Evolutionary conservation across 495 filamentous ascomycete genomes (phyloP), one percentile per base, ranked within the genome.

Genomic region (Penicillium odoratum): DNA sequence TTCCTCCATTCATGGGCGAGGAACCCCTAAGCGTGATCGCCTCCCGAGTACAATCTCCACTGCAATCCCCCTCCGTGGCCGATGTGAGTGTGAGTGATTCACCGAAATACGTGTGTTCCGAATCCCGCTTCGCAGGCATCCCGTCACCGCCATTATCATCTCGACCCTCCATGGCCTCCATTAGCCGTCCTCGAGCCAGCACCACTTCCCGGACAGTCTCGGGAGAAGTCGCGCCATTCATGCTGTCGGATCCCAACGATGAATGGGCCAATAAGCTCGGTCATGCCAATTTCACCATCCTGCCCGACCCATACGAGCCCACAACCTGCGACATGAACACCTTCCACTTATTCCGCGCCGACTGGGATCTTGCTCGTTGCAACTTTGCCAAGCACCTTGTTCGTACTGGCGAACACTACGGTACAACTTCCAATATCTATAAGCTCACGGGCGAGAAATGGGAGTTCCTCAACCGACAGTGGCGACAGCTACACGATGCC

Each of bases 281-380:
- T 13, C 92, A 97, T 67, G 91, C 92, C 45, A 96, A 97, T 67
- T 97, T 93, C 73, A 92, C 83, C 63, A 94, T 97, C 59, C 76
- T 85, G 15, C 92, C 92, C 2, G 86, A 85, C 65, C 92, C 92
- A 0, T 96, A 97, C 63, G 62, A 80, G 10, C 89, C 91, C 0
- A 80, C 87, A 30, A 63, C 62, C 0, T 84, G 75, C 57, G 80
- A 85, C 53, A 60, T 88, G 1, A 77, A 81, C 8, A 78, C 84
- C 9, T 87, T 91, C 57, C 83, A 83, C 15, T 76, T 82, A 57
- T 74, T 97, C 51, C 86, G 89, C 25, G 76, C 81, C 15, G 85
- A 94, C 59, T 96, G 92, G 92, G 86, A 93, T 63, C 72, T 81
- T 10, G 92, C 92, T 7, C 80, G 90, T 40, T 83, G 83, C 65